Evolutionary conservation across 2,329 filamentous ascomycete species (phyloP).

Genomic region (Calonectria montana): DNA sequence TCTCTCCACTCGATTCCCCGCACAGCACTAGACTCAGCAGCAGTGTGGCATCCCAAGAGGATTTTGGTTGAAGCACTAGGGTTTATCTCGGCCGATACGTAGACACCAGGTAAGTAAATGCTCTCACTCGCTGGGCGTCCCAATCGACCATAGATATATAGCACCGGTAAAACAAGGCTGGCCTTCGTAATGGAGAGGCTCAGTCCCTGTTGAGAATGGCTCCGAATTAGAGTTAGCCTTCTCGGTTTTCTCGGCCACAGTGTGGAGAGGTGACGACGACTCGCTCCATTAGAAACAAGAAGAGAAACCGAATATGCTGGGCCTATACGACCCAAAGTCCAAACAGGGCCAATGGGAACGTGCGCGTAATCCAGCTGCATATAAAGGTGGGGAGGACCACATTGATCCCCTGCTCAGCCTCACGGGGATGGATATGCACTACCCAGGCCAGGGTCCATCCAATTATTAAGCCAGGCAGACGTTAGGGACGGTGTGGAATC

Average conservation of each 20-base stretch:
- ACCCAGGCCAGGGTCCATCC: not conserved
- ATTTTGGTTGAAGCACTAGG: too few species aligned
- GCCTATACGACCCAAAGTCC: not conserved
- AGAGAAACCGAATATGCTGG: not conserved
- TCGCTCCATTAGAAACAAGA: not conserved
- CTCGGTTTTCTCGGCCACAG: not conserved
- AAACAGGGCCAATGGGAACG: not conserved
- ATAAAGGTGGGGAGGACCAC: not conserved
- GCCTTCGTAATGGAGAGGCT: too few species aligned
- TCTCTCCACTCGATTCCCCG: conserved; percentile 11
- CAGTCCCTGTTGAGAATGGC: not conserved
- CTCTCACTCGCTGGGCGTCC: not conserved
- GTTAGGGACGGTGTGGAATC: not conserved
- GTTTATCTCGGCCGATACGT: too few species aligned
- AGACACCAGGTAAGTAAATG: too few species aligned
- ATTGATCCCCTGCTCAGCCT: not conserved
- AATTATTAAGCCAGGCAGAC: not conserved
- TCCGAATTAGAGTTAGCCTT: not conserved
- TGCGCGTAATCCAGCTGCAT: not conserved
- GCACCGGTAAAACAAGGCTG: too few species aligned
- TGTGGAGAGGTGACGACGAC: conserved; percentile 1
- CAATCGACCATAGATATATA: not conserved
- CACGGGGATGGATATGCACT: not conserved
- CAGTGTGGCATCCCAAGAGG: not conserved
- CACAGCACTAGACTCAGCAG: not conserved